phyloP scores from a whole-genome alignment of 495 filamentous ascomycete species.

The Amphirosellinia nigrospora region DNA sequence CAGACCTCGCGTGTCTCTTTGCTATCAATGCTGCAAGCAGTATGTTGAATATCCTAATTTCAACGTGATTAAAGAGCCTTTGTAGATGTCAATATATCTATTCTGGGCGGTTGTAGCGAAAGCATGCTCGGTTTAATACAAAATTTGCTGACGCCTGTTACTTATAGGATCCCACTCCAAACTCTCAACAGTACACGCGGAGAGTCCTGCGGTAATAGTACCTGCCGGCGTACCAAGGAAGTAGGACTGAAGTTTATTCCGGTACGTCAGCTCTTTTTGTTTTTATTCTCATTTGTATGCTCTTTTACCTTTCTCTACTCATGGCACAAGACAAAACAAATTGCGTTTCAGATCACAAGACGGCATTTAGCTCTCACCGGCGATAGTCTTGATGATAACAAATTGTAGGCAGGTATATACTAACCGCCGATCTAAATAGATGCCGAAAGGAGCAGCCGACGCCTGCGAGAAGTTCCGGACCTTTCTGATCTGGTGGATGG shows the following conservation, averaged over 20 bases:
- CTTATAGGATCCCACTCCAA: conserved; percentile 4
- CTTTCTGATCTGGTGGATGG: conserved; percentile 14
- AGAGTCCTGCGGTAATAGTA: neutral
- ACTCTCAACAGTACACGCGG: neutral
- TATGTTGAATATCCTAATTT: neutral
- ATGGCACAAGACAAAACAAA: neutral
- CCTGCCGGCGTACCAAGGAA: neutral
- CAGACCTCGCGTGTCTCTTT: neutral
- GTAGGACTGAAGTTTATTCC: conserved; percentile 7
- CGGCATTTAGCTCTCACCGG: neutral
- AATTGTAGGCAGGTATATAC: neutral
- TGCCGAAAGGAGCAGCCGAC: neutral
- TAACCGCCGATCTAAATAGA: neutral
- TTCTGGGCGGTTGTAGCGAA: neutral
- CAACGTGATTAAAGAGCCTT: neutral
- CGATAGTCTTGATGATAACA: neutral
- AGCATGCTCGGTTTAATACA: neutral
- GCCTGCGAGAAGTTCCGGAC: conserved; percentile 14
- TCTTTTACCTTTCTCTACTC: neutral
- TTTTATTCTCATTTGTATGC: neutral
- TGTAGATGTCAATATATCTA: neutral
- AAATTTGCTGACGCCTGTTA: neutral
- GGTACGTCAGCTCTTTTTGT: neutral
- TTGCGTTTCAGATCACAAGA: neutral
- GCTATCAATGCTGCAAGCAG: conserved; percentile 27